These are phyloP conservation scores for Polygonum aviculare DNA, from an alignment of 148 eudicot genomes.

Conservation along the genomic window DNA sequence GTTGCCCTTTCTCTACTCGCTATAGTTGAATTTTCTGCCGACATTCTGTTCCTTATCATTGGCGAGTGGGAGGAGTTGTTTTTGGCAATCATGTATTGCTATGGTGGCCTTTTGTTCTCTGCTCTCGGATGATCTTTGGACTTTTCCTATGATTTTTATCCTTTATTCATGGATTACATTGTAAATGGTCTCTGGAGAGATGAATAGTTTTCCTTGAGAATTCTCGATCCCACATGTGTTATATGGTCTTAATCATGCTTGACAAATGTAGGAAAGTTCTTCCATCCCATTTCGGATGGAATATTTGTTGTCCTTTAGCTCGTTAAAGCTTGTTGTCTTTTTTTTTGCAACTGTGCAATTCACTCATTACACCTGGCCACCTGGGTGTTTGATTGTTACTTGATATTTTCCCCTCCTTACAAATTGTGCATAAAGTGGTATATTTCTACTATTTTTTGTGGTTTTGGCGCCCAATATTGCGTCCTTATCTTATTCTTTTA, in stretches of 20 bases:
- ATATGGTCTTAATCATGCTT: background rate
- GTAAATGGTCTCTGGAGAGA: background rate
- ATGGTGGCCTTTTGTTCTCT: background rate
- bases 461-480: background rate
- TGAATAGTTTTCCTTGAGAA: background rate
- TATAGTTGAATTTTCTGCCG: background rate
- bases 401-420: background rate
- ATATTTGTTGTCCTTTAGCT: constrained; percentile 8
- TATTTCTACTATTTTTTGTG: background rate
- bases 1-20: background rate
- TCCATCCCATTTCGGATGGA: background rate
- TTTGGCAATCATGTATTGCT: background rate
- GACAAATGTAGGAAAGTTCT: constrained; percentile 6
- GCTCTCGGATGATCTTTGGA: background rate
- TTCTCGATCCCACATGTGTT: background rate
- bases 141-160: background rate
- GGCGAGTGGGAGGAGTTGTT: background rate
- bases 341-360: background rate
- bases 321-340: background rate
- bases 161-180: background rate
- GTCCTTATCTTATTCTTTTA: background rate
- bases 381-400: background rate
- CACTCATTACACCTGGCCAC: background rate
- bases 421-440: background rate
- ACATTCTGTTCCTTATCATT: background rate